Evolutionary conservation across 2,329 filamentous ascomycete species (phyloP).

Genomic region (Fusarium odoratissimum): DNA sequence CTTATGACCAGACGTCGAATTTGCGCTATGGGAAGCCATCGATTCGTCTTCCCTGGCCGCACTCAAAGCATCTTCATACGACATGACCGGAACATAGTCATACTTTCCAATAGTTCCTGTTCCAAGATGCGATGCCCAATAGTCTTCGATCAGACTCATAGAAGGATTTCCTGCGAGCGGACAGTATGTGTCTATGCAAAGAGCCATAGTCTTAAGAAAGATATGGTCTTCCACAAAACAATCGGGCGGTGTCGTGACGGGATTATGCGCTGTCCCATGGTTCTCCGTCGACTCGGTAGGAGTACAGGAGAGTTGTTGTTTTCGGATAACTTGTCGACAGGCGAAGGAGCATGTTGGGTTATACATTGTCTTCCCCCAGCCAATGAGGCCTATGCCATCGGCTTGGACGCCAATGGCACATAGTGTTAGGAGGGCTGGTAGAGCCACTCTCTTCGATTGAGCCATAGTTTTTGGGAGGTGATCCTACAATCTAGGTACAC

Average conservation of each 20-base stretch:
- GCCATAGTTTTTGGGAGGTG: background rate
- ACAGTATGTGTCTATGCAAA: conserved; percentile 51
- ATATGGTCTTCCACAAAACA: conserved; percentile 47
- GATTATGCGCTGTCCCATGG: conserved; percentile 43
- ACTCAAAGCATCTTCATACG: conserved; percentile 45
- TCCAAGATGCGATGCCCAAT: conserved; percentile 47
- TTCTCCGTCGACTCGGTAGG: conserved; percentile 33
- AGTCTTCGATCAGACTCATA: conserved; percentile 37
- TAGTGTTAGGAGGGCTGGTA: background rate
- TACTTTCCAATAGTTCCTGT: conserved; percentile 44
- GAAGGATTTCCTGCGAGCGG: conserved; percentile 35
- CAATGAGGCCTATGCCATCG: conserved; percentile 48
- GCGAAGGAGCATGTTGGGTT: conserved; percentile 52
- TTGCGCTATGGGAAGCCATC: background rate
- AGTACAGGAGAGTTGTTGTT: conserved; percentile 47
- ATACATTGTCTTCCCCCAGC: conserved; percentile 50
- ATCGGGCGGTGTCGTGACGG: conserved; percentile 38
- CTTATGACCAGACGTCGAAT: background rate
- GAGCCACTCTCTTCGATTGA: background rate
- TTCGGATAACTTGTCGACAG: conserved; percentile 47
- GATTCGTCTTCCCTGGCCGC: conserved; percentile 39
- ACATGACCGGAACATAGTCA: conserved; percentile 42
- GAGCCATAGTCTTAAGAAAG: conserved; percentile 50
- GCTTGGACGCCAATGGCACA: background rate
- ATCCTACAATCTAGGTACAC: background rate